These are phyloP conservation scores for Quercus tomentella DNA, from an alignment of 331 rosid genomes.

Conservation along the genomic window DNA sequence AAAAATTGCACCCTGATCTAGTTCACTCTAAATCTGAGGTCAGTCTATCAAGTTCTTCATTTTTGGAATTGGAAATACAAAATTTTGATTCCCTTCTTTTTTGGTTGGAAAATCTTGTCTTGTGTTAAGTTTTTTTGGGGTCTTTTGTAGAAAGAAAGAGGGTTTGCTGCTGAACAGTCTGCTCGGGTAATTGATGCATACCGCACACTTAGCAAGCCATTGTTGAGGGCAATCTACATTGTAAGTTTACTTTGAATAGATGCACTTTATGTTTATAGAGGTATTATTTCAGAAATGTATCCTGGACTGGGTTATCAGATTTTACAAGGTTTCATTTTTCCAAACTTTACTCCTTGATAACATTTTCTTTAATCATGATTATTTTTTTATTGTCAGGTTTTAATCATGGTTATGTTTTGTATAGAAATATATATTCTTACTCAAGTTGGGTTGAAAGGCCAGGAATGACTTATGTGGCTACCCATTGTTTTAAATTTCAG, in stretches of 20 bases:
- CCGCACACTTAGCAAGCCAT: slow-evolving; percentile 68
- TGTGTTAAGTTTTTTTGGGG: background rate
- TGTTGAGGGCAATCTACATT: slow-evolving; percentile 73
- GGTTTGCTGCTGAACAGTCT: slow-evolving; percentile 89
- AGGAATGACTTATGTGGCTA: background rate
- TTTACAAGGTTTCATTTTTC: background rate
- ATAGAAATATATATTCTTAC: background rate
- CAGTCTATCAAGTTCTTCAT: background rate
- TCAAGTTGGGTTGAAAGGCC: background rate
- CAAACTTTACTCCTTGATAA: background rate
- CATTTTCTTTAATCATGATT: background rate
- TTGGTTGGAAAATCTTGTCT: too few species aligned
- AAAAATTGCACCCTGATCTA: slow-evolving; percentile 92
- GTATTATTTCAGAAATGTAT: background rate
- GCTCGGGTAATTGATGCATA: slow-evolving; percentile 87
- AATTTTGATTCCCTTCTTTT: too few species aligned
- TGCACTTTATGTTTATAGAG: background rate
- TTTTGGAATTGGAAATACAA: background rate
- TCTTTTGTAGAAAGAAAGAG: slow-evolving; percentile 66
- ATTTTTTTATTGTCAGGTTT: background rate
- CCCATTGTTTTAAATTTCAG: background rate
- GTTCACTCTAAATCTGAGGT: slow-evolving; percentile 96
- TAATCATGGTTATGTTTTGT: background rate
- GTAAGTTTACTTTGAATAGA: slow-evolving; percentile 38
- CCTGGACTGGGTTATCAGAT: background rate